These are phyloP conservation scores for Byssothecium circinans DNA, from an alignment of 2,329 filamentous ascomycete genomes.

Conservation along the genomic window DNA sequence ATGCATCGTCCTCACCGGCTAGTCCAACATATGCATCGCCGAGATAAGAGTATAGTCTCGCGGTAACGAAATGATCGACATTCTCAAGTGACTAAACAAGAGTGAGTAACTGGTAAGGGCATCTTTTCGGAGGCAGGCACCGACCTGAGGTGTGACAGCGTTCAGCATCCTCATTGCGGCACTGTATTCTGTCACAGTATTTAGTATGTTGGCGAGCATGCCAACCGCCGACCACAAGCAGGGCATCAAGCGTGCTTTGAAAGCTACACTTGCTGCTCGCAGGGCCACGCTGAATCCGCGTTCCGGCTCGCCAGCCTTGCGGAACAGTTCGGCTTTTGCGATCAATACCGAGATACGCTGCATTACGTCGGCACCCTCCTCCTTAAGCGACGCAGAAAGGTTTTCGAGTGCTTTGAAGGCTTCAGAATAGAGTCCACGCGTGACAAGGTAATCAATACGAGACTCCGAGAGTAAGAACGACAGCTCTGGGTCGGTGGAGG, in stretches of 20 bases:
- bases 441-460: slow-evolving; percentile 61
- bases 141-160: slow-evolving; percentile 71
- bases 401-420: slow-evolving; percentile 60
- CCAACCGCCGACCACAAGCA: slow-evolving; percentile 74
- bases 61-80: slow-evolving; percentile 63
- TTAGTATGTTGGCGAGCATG: slow-evolving; percentile 67
- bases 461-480: slow-evolving; percentile 60
- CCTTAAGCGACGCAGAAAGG: slow-evolving; percentile 54
- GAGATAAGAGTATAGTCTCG: slow-evolving; percentile 68
- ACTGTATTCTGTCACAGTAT: slow-evolving; percentile 69
- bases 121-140: slow-evolving; percentile 9
- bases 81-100: slow-evolving; percentile 61
- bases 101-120: background rate
- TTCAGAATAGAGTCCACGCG: slow-evolving; percentile 53
- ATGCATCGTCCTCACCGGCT: slow-evolving; percentile 55
- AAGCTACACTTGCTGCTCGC: slow-evolving; percentile 72
- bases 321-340: slow-evolving; percentile 71
- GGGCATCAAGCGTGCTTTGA: slow-evolving; percentile 68
- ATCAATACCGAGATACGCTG: slow-evolving; percentile 72
- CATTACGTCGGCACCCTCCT: slow-evolving; percentile 63
- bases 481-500: slow-evolving; percentile 61
- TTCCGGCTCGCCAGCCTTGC: slow-evolving; percentile 67
- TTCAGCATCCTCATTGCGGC: slow-evolving; percentile 66
- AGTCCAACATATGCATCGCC: slow-evolving; percentile 79
- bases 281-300: slow-evolving; percentile 77